These are phyloP conservation scores for Panellus pusillus DNA, from an alignment of 768 basidiomycete species.

Conservation along the genomic window DNA sequence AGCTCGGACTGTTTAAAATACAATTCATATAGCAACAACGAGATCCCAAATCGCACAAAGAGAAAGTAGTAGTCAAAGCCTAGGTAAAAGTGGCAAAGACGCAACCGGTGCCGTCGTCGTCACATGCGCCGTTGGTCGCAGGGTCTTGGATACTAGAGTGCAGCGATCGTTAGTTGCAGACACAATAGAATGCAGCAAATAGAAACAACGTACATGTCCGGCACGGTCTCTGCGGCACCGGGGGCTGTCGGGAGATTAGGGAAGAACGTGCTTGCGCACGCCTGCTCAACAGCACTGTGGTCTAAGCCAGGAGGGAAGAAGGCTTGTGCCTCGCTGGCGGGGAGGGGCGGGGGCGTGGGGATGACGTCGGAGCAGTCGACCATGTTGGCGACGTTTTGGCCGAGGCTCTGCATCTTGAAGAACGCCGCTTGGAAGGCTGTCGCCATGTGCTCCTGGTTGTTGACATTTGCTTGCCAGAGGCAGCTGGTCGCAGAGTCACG, in stretches of 20 bases:
- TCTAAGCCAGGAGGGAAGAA: slow-evolving; percentile 26
- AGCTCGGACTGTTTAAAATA: too few species aligned
- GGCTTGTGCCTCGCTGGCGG: slow-evolving; percentile 18
- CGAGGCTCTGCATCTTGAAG: slow-evolving; percentile 34
- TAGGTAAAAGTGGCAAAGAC: too few species aligned
- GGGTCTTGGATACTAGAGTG: background rate
- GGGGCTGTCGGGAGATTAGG: slow-evolving; percentile 6
- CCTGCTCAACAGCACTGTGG: slow-evolving; percentile 21
- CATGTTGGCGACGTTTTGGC: slow-evolving; percentile 28
- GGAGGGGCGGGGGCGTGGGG: slow-evolving; percentile 18
- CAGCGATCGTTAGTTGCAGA: background rate
- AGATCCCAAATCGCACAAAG: too few species aligned
- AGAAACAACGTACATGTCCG: background rate
- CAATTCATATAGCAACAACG: too few species aligned
- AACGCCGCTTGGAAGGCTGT: slow-evolving; percentile 31
- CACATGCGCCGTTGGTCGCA: background rate
- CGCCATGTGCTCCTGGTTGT: slow-evolving; percentile 27
- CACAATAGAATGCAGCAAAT: background rate
- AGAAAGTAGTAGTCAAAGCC: too few species aligned
- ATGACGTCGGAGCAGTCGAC: slow-evolving; percentile 41
- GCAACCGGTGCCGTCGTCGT: background rate
- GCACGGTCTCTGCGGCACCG: slow-evolving; percentile 10
- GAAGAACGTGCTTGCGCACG: slow-evolving; percentile 12
- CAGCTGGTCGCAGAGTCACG: slow-evolving; percentile 2
- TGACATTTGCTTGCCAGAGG: slow-evolving; percentile 8